Evolutionary conservation across 179 eudicot species (phyloP).

Genomic region (Heliamphora pulchella): DNA sequence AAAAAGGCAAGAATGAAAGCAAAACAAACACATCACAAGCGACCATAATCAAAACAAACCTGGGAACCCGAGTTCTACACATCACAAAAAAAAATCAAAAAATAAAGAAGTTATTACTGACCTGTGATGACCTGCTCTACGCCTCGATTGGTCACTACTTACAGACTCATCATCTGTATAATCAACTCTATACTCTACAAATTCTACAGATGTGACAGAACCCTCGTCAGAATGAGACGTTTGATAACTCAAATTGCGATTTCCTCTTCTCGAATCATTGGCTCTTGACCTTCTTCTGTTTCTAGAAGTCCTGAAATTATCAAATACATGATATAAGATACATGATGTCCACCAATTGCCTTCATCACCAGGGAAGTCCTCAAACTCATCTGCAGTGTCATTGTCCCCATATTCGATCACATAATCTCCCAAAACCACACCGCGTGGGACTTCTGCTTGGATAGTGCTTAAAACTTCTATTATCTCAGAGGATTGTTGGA

Average conservation of each 20-base stretch:
- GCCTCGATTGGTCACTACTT: constrained; percentile 43
- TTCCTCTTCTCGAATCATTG: constrained; percentile 58
- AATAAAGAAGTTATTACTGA: constrained; percentile 26
- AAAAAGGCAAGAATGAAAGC: neutral
- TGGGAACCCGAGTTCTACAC: neutral
- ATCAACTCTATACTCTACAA: constrained; percentile 58
- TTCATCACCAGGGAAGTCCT: constrained; percentile 74
- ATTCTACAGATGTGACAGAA: constrained; percentile 72
- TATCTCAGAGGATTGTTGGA: constrained; percentile 92
- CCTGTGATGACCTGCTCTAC: constrained; percentile 49
- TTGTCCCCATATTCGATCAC: constrained; percentile 96
- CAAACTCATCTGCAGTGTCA: constrained; percentile 75
- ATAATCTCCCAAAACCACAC: constrained; percentile 94
- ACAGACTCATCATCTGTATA: constrained; percentile 62
- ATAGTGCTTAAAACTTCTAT: constrained; percentile 91
- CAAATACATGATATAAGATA: constrained; percentile 84
- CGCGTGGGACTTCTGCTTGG: constrained; percentile 85
- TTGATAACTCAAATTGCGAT: constrained; percentile 51
- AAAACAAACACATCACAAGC: neutral
- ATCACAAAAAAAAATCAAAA: too few relatives aligned
- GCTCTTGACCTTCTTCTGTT: constrained; percentile 74
- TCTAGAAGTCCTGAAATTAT: constrained; percentile 70
- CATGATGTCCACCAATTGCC: constrained; percentile 98
- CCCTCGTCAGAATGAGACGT: constrained; percentile 88
- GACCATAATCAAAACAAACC: neutral